Percentiles rank a stretch among this genome's conserved stretches.
Conservation (phyloP, 116 monocot genomes). For the Papilionanthe hybrid region DNA sequence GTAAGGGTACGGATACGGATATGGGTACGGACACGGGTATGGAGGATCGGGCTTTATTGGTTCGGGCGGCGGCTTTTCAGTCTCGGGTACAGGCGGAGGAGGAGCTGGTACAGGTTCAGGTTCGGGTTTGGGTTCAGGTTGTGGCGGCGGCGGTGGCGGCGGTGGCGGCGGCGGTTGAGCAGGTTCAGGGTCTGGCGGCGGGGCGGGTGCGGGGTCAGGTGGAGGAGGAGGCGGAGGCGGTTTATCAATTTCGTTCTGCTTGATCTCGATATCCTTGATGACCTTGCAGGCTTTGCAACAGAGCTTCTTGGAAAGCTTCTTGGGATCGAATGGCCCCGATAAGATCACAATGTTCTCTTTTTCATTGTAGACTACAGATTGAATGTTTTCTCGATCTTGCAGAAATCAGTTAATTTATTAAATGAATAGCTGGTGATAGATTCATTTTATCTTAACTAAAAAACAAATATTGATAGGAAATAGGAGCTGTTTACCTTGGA, state of each 20-base stretch:
- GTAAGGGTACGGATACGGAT: not conserved
- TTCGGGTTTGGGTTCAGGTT: not conserved
- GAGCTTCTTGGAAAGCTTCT: slow-evolving; percentile 14
- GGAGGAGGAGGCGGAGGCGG: not conserved
- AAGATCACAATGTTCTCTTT: slow-evolving; percentile 6
- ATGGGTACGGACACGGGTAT: not conserved
- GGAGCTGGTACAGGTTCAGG: not conserved
- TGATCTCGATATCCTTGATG: slow-evolving; percentile 11
- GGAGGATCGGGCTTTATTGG: not conserved
- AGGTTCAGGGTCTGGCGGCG: not conserved
- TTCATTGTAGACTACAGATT: slow-evolving; percentile 8
- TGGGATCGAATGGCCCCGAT: slow-evolving; percentile 11
- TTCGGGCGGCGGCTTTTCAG: not conserved
- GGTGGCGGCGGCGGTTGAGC: not conserved
- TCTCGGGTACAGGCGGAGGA: not conserved
- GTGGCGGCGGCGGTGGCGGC: not conserved
- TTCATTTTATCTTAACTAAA: not conserved
- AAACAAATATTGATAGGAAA: not conserved
- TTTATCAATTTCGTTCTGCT: slow-evolving; percentile 7
- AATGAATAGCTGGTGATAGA: not conserved
- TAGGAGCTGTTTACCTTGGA: slow-evolving; percentile 1
- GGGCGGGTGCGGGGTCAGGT: not conserved
- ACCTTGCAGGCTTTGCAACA: slow-evolving; percentile 18
- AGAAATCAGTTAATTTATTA: not conserved
- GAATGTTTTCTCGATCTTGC: slow-evolving; percentile 10